Conservation (phyloP, 1,284 basidiomycete genomes). For the Ustilago lituana region DNA sequence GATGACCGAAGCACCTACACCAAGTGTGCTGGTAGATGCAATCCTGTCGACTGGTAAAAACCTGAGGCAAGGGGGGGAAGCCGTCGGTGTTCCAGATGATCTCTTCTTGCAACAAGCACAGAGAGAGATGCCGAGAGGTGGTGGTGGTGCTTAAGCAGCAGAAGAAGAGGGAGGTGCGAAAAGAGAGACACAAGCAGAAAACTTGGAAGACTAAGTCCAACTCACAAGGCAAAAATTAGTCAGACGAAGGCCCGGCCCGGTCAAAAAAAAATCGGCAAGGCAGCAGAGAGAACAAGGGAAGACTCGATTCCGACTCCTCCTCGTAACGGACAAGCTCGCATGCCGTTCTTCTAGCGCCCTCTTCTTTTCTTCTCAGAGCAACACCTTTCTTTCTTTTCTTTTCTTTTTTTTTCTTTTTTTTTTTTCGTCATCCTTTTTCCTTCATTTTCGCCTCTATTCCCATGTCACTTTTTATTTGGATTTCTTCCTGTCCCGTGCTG, state of each 20-base stretch:
- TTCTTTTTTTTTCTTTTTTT: not conserved
- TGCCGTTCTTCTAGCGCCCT: conserved; percentile 8
- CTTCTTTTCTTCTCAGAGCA: conserved; percentile 10
- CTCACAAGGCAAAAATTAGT: too few species aligned
- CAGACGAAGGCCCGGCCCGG: not conserved
- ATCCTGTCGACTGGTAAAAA: not conserved
- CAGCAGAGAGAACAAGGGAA: too few species aligned
- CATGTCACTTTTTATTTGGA: not conserved
- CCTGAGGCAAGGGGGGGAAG: too few species aligned
- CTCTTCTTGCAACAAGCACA: too few species aligned
- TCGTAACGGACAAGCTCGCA: conserved; percentile 3
- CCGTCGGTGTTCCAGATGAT: too few species aligned
- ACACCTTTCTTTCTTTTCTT: conserved; percentile 3
- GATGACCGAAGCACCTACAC: conserved; percentile 10
- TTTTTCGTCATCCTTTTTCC: conserved; percentile 1
- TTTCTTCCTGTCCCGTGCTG: not conserved
- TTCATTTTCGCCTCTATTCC: not conserved
- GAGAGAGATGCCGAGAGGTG: too few species aligned
- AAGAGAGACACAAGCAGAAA: too few species aligned
- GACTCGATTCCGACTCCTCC: too few species aligned
- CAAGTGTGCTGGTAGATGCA: conserved; percentile 5
- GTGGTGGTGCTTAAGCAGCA: too few species aligned
- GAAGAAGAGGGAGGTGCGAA: too few species aligned
- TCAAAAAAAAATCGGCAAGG: too few species aligned
- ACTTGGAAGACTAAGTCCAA: not conserved